phyloP scores from a whole-genome alignment of 2,329 filamentous ascomycete species.

The Pseudogymnoascus sp. region DNA sequence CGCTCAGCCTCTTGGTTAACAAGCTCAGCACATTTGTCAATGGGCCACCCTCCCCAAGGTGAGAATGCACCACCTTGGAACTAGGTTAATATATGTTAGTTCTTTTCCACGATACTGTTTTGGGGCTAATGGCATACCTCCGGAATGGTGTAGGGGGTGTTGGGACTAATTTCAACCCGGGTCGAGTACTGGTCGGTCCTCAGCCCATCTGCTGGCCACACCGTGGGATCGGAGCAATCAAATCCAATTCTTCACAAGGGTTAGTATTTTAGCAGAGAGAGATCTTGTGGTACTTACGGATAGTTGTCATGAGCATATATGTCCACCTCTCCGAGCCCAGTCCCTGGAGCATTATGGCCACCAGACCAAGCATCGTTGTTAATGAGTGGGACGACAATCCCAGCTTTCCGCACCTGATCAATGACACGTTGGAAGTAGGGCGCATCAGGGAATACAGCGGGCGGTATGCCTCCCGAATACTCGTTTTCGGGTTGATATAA shows the following conservation, averaged over 20 bases:
- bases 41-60: slow-evolving; percentile 58
- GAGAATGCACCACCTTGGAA: slow-evolving; percentile 69
- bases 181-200: slow-evolving; percentile 38
- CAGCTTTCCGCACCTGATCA: slow-evolving; percentile 56
- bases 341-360: slow-evolving; percentile 12
- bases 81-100: slow-evolving; percentile 36
- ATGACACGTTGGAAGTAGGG: slow-evolving; percentile 62
- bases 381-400: slow-evolving; percentile 65
- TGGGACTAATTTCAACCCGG: slow-evolving; percentile 54
- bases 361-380: slow-evolving; percentile 55
- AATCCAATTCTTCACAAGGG: slow-evolving; percentile 30
- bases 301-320: slow-evolving; percentile 31
- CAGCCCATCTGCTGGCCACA: slow-evolving; percentile 49
- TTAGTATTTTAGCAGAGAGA: slow-evolving; percentile 17
- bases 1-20: slow-evolving; percentile 62
- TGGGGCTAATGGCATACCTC: slow-evolving; percentile 25
- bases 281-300: slow-evolving; percentile 33
- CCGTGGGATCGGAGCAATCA: slow-evolving; percentile 38
- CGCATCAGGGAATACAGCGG: slow-evolving; percentile 48
- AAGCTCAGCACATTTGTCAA: slow-evolving; percentile 50
- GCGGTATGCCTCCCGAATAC: slow-evolving; percentile 42
- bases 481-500: slow-evolving; percentile 76
- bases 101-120: background rate
- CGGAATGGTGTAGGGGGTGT: slow-evolving; percentile 53
- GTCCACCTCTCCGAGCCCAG: slow-evolving; percentile 16